Percentiles rank a stretch among this genome's conserved stretches.
Conservation (phyloP, 1,284 basidiomycete species). For the Marasmius fiardii region DNA sequence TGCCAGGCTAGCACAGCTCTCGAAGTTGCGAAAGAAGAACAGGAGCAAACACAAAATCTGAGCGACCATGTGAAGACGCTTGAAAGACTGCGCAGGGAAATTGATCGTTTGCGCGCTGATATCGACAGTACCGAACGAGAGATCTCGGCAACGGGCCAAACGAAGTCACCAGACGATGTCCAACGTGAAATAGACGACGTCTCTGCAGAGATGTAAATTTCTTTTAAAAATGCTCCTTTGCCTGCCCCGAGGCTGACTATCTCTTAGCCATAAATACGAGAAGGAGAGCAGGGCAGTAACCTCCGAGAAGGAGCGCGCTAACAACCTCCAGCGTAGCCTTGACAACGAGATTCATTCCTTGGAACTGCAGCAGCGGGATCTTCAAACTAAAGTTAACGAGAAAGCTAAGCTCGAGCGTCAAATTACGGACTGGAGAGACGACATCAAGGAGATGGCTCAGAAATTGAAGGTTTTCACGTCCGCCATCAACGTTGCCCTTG, state of each 20-base stretch:
- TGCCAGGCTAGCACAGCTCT: constrained; percentile 46
- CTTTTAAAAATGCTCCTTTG: background rate
- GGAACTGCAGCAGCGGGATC: constrained; percentile 60
- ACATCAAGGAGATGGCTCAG: constrained; percentile 40
- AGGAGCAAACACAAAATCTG: constrained; percentile 63
- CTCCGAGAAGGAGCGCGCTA: constrained; percentile 68
- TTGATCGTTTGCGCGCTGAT: constrained; percentile 63
- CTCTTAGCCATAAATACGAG: constrained; percentile 39
- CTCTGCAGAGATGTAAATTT: constrained; percentile 62
- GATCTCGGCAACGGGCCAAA: constrained; percentile 68
- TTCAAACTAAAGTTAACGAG: constrained; percentile 62
- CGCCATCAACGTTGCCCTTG: background rate
- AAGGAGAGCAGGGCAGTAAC: constrained; percentile 60
- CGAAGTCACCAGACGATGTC: constrained; percentile 82
- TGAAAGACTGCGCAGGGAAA: constrained; percentile 61
- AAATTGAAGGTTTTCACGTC: constrained; percentile 43
- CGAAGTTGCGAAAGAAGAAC: constrained; percentile 43
- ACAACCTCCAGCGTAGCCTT: constrained; percentile 47
- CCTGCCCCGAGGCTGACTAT: constrained; percentile 12
- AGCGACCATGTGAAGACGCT: constrained; percentile 67
- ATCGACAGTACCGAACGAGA: constrained; percentile 67
- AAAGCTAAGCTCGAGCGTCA: constrained; percentile 59
- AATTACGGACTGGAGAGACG: constrained; percentile 60
- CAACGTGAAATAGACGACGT: constrained; percentile 71
- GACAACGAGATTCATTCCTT: constrained; percentile 60